Base-by-base conservation (phyloP, 1,284 basidiomycete species). In the Boletellus deceptivus region DNA sequence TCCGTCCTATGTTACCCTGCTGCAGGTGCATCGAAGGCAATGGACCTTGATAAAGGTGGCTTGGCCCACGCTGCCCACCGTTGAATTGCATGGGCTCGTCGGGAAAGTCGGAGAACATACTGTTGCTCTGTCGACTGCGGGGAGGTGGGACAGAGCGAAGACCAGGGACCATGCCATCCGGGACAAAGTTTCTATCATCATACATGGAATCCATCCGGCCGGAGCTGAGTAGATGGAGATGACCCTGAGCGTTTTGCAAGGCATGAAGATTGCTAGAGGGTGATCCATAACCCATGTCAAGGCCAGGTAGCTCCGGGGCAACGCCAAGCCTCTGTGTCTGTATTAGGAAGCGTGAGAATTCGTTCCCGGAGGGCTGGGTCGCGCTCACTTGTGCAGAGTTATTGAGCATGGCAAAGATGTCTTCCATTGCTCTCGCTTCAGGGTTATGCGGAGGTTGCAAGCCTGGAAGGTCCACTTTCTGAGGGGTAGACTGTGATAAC, bases 111-210 rank as follows among this genome's bases (percentile, higher is more conserved):
- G 76, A 68, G 62, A 80, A 87, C 53, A 84, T 72, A 5, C 73
- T 69, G 10, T 70, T 71, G 51, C 74, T 75, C 49, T 89, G 86
- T 40, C 85, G 75, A 59, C 70, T 76, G 49, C 86, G 78, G 50
- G 80, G 77, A 41, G 80, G 79, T 42, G 78, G 80, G 18, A 75
- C 76, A 35, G 84, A 78, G 39, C 88, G 82, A 31, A 91, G 75
- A 16, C 89, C 89, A 37, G 89, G 89, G 10, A 91, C 89, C 77
- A 91, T 81, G 31, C 86, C 86, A 68, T 91, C 87, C 9, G 89
- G 86, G 27, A 89, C 79, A 59, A 91, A 91, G 57, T 77, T 82
- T 50, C 87, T 77, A 58, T 90, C 87, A 43, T 90, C 87, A 58
- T 87, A 88, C 18, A 89, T 63, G 4, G 84, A 70, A 45, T 90